Evolutionary conservation across 805 yeast species (phyloP).

Genomic region (Lipomyces spencermartinsiae): DNA sequence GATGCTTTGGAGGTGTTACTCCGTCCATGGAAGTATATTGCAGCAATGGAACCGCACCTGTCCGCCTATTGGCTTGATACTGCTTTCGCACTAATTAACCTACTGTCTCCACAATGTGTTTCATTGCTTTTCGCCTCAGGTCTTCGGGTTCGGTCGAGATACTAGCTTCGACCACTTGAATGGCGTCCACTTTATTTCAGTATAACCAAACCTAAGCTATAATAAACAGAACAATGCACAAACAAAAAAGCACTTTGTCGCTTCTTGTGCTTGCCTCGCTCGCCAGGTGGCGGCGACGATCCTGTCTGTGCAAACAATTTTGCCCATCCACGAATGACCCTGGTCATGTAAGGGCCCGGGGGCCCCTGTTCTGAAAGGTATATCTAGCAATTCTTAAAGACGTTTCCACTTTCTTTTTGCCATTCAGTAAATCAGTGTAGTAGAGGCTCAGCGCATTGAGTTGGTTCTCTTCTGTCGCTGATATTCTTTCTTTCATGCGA

Average conservation of each 20-base stretch:
- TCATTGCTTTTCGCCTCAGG: too few species aligned
- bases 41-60: too few species aligned
- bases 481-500: background rate
- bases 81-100: too few species aligned
- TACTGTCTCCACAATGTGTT: too few species aligned
- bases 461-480: constrained; percentile 1
- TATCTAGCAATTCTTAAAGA: background rate
- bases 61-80: too few species aligned
- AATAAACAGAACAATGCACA: too few species aligned
- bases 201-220: too few species aligned
- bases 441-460: background rate
- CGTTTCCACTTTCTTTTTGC: background rate
- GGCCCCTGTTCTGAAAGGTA: background rate
- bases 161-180: too few species aligned
- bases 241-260: background rate
- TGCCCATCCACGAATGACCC: background rate
- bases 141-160: too few species aligned
- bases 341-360: background rate
- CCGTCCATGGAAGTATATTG: too few species aligned
- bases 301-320: background rate
- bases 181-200: too few species aligned
- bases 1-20: too few species aligned
- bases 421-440: background rate
- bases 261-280: constrained; percentile 2
- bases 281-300: background rate